Evolutionary conservation across 148 eudicot genomes (phyloP), one percentile per base, ranked within the genome.

Genomic region (Dianthus caryophyllus): DNA sequence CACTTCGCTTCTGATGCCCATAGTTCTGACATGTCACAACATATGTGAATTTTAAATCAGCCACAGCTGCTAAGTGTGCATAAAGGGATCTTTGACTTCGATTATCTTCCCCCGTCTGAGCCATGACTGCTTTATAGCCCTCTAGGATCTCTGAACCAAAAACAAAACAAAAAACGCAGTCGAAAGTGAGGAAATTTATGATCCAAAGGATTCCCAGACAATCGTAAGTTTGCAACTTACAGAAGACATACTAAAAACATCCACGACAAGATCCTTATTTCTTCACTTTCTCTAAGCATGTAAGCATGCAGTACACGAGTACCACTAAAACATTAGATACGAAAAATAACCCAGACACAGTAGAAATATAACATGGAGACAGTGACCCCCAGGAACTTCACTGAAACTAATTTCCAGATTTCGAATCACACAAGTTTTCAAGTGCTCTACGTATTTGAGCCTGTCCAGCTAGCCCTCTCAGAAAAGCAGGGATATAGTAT

Each of bases 11-110:
- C 77, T 85, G 94, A 61, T 85, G 81, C 54, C 94, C 94, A 75
- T 88, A 88, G 71, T 80, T 83, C 77, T 88, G 94, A 74, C 94
- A 88, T 21, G 94, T 88, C 16, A 87, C 90, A 18, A 88, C 84
- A 48, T 88, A 88, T 15, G 90, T 83, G 71, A 88, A 88, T 65
- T 88, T 88, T 84, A 88, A 74, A 67, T 88, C 90, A 18, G 94
- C 84, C 50, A 88, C 66, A 71, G 94, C 94, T 75, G 81, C 94
- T 51, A 88, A 52, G 68, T 76, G 88, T 68, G 86, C 84, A 78
- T 82, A 71, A 38, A 83, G 44, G 70, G 89, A 76, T 66, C 84
- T 82, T 74, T 81, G 83, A 64, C 80, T 81, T 65, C 80, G 85
- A 81, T 81, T 83, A 44, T 74, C 87, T 66, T 76, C 77, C 74